phyloP scores from a whole-genome alignment of 768 basidiomycete species.

The Cystoderma amianthinum region DNA sequence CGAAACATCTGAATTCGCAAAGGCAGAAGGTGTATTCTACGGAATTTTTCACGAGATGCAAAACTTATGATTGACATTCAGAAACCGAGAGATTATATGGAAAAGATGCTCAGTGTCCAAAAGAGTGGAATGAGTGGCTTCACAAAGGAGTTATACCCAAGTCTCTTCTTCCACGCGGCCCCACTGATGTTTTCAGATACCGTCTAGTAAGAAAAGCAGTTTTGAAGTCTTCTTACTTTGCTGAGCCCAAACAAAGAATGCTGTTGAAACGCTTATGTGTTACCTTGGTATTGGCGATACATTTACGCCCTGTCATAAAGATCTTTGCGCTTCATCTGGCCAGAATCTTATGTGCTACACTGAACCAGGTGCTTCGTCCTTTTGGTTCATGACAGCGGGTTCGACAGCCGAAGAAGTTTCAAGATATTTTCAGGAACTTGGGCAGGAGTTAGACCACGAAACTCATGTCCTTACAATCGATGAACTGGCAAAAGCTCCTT shows the following conservation, averaged over 20 bases:
- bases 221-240: background rate
- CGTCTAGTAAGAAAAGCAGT: conserved; percentile 40
- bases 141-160: conserved; percentile 41
- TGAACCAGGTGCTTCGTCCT: conserved; percentile 63
- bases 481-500: conserved; percentile 59
- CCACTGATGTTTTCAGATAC: conserved; percentile 51
- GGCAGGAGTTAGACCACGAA: conserved; percentile 69
- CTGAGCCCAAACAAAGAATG: conserved; percentile 30
- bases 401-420: conserved; percentile 47
- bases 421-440: conserved; percentile 50
- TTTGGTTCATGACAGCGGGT: conserved; percentile 82
- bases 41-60: background rate
- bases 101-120: conserved; percentile 71
- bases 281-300: conserved; percentile 81
- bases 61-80: conserved; percentile 13
- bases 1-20: conserved; percentile 21
- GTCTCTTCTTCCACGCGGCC: conserved; percentile 41
- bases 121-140: conserved; percentile 60
- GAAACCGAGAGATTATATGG: conserved; percentile 65
- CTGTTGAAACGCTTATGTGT: conserved; percentile 78
- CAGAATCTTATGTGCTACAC: conserved; percentile 87
- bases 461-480: conserved; percentile 55
- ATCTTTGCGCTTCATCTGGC: conserved; percentile 77
- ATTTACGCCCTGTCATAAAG: conserved; percentile 81
- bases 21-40: conserved; percentile 27